Percentiles rank a stretch among this genome's conserved stretches.
Evolutionary conservation across 768 basidiomycete species (phyloP).

Genomic region (Amanita polypyramis): DNA sequence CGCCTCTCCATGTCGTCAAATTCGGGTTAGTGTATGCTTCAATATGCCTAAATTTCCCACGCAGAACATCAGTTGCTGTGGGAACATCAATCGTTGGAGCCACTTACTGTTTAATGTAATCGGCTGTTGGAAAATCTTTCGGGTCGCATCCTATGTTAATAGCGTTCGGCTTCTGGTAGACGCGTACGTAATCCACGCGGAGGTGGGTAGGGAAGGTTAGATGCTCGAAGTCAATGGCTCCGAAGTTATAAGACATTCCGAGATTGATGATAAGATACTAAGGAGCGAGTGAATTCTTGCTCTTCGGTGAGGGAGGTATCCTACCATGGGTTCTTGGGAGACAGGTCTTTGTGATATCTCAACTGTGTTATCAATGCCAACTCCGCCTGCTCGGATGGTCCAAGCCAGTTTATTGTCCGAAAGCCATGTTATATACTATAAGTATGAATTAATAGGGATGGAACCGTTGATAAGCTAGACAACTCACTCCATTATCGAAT

Average conservation of each 20-base stretch:
- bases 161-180: constrained; percentile 50
- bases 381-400: constrained; percentile 59
- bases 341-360: constrained; percentile 56
- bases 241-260: constrained; percentile 75
- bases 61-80: background rate
- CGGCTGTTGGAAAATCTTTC: constrained; percentile 43
- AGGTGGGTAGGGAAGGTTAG: constrained; percentile 50
- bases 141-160: constrained; percentile 67
- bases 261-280: constrained; percentile 76
- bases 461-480: background rate
- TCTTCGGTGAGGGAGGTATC: background rate
- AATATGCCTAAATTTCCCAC: constrained; percentile 23
- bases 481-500: constrained; percentile 47
- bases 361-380: constrained; percentile 46
- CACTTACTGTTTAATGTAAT: constrained; percentile 51
- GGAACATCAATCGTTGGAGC: background rate
- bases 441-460: background rate
- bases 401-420: constrained; percentile 53
- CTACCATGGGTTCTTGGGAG: constrained; percentile 76
- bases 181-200: constrained; percentile 38
- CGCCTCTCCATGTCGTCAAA: constrained; percentile 30
- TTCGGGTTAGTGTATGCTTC: constrained; percentile 65
- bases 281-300: constrained; percentile 17
- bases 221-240: constrained; percentile 50
- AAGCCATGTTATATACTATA: constrained; percentile 76